These are phyloP conservation scores for Xylariaceae sp. DNA, from an alignment of 2,329 filamentous ascomycete species.

Conservation along the genomic window DNA sequence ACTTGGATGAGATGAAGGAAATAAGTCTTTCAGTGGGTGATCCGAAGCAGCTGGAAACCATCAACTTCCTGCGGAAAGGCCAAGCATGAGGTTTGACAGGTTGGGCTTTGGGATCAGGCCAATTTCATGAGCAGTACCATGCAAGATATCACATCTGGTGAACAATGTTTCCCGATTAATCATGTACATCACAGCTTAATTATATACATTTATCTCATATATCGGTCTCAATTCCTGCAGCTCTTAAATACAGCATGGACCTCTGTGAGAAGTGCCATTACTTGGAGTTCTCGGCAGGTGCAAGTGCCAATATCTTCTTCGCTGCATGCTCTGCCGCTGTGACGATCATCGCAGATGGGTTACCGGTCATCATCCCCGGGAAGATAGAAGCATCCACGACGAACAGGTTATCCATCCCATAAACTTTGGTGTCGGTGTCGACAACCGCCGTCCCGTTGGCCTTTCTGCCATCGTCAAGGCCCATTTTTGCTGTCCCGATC, in stretches of 20 bases:
- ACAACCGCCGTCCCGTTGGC: slow-evolving; percentile 53
- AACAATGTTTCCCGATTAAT: too few relatives aligned
- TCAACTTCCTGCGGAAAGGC: not conserved
- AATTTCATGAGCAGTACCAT: too few relatives aligned
- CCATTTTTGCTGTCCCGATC: slow-evolving; percentile 31
- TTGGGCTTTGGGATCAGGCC: too few relatives aligned
- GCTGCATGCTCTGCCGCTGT: slow-evolving; percentile 15
- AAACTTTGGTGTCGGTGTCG: slow-evolving; percentile 59
- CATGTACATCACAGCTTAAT: too few relatives aligned
- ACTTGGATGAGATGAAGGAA: slow-evolving; percentile 31
- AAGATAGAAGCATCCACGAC: slow-evolving; percentile 65
- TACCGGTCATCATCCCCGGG: slow-evolving; percentile 64
- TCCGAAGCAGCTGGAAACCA: not conserved
- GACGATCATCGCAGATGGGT: slow-evolving; percentile 37
- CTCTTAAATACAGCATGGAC: too few relatives aligned
- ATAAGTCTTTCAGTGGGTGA: slow-evolving; percentile 23
- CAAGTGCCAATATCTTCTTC: slow-evolving; percentile 25
- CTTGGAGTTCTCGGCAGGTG: not conserved
- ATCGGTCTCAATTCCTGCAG: too few relatives aligned
- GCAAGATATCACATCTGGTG: too few relatives aligned
- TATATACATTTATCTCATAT: too few relatives aligned
- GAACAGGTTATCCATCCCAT: slow-evolving; percentile 63
- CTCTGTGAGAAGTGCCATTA: too few relatives aligned
- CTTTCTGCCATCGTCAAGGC: slow-evolving; percentile 42
- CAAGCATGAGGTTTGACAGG: too few relatives aligned